Evolutionary conservation across 1,139 yeast genomes (phyloP), one percentile per base, ranked within the genome.

Genomic region (Lodderomyces pseudojiufengensis): DNA sequence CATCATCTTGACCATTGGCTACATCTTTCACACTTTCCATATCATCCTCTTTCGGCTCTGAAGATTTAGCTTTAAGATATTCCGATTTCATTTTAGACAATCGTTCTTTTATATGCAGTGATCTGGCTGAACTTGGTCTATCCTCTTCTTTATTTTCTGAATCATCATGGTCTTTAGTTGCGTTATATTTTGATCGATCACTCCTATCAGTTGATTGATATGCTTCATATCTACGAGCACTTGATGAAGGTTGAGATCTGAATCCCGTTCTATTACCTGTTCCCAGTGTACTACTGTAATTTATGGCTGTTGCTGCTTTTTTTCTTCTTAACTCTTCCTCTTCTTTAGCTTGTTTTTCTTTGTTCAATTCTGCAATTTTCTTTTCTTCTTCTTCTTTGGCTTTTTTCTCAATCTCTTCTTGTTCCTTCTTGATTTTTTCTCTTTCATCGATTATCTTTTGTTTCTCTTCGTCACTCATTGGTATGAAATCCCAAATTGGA

Each of bases 401-500:
- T 31, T 45, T 37, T 31, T 41, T 47, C 34, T 42, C 45, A 27
- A 43, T 38, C 32, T 52, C 58, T 33, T 49, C 51, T 35, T 41
- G 41, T 25, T 42, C 44, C 33, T 48, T 50, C 34, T 51, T 50
- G 34, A 45, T 39, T 35, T 37, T 43, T 12, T 57, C 51, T 34
- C 61, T 50, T 27, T 53, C 51, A 27, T 49, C 42, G 21, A 56
- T 45, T 12, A 57, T 57, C 2, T 37, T 41, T 5, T 46, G 47
- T 33, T 53, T 57, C 13, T 52, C 64, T 20, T 57, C 65, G 4
- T 59, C 68, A n/a, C 51, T 53, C 57, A 78, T 58, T 2, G 64
- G 63, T 39, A 72, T 63, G 44, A 80, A 80, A 13, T 80, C 84
- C 74, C 80, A 74, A 31, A 70, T 47, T 27, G 71, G 76, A 3